Conservation (phyloP, 2,329 filamentous ascomycete genomes). For the Corynespora cassiicola region DNA sequence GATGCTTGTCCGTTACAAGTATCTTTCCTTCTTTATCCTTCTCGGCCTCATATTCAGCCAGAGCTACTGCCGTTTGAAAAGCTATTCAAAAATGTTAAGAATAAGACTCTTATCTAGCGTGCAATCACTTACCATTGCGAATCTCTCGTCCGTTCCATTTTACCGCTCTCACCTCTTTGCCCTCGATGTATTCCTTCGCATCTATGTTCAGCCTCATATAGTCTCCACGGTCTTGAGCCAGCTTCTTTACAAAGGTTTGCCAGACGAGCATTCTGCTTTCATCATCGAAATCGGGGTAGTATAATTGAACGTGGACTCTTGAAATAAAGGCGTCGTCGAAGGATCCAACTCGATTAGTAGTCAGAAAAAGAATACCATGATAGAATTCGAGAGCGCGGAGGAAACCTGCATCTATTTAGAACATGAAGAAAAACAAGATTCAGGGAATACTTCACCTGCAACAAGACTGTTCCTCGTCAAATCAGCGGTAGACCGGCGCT, state of each 20-base stretch:
- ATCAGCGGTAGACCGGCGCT: constrained; percentile 17
- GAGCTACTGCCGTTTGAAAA: constrained; percentile 26
- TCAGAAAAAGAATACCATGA: constrained; percentile 49
- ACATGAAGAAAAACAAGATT: too few species aligned
- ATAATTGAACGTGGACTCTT: constrained; percentile 80
- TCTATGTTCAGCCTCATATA: constrained; percentile 9
- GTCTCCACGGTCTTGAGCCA: constrained; percentile 11
- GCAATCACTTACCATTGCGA: constrained; percentile 29
- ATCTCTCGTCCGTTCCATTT: constrained; percentile 40
- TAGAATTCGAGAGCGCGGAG: constrained; percentile 49
- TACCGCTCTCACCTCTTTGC: constrained; percentile 16
- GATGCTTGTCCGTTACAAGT: constrained; percentile 12
- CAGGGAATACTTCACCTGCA: too few species aligned
- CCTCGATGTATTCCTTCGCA: constrained; percentile 22
- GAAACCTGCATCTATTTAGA: too few species aligned
- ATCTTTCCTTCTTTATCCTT: constrained; percentile 10
- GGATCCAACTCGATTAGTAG: constrained; percentile 50
- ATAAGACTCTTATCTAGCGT: not conserved
- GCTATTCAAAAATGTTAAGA: constrained; percentile 6
- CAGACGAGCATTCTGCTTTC: constrained; percentile 24
- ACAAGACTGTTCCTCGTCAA: constrained; percentile 21
- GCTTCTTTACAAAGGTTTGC: constrained; percentile 28
- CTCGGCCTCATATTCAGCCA: constrained; percentile 22
- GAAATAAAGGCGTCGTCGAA: constrained; percentile 91
- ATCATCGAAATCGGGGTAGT: constrained; percentile 58